phyloP scores from a whole-genome alignment of 2,329 filamentous ascomycete species.

The Pestalotiopsis sp. region DNA sequence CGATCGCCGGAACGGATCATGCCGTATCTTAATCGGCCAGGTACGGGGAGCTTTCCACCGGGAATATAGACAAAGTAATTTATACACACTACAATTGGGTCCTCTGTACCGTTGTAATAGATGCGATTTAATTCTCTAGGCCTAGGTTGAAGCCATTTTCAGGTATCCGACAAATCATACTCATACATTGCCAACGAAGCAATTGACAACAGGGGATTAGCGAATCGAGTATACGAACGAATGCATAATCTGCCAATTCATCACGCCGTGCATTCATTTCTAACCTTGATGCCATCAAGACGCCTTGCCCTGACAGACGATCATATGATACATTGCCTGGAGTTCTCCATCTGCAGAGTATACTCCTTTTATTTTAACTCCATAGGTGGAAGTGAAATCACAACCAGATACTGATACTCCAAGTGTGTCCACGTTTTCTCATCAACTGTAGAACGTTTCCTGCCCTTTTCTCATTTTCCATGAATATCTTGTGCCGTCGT shows the following conservation, averaged over 20 bases:
- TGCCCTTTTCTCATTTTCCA: background rate
- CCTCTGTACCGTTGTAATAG: too few species aligned
- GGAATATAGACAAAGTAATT: background rate
- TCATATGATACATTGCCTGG: constrained; percentile 31
- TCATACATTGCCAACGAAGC: background rate
- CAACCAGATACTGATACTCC: background rate
- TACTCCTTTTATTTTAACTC: constrained; percentile 18
- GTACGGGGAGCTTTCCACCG: background rate
- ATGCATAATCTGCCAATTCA: constrained; percentile 1
- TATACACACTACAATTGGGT: background rate
- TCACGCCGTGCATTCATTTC: constrained; percentile 22
- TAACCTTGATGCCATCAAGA: constrained; percentile 21
- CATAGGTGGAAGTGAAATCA: constrained; percentile 5
- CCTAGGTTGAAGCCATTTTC: too few species aligned
- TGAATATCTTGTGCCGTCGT: background rate
- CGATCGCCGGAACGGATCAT: background rate
- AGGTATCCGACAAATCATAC: background rate
- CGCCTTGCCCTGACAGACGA: constrained; percentile 27
- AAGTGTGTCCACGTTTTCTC: background rate
- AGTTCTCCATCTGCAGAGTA: constrained; percentile 22
- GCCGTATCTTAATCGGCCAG: constrained; percentile 7
- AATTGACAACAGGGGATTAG: background rate
- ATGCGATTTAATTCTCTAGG: too few species aligned
- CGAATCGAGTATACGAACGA: background rate
- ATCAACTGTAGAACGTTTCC: background rate